Evolutionary conservation across 1,139 yeast genomes (phyloP).

Genomic region (Pichia sp.): DNA sequence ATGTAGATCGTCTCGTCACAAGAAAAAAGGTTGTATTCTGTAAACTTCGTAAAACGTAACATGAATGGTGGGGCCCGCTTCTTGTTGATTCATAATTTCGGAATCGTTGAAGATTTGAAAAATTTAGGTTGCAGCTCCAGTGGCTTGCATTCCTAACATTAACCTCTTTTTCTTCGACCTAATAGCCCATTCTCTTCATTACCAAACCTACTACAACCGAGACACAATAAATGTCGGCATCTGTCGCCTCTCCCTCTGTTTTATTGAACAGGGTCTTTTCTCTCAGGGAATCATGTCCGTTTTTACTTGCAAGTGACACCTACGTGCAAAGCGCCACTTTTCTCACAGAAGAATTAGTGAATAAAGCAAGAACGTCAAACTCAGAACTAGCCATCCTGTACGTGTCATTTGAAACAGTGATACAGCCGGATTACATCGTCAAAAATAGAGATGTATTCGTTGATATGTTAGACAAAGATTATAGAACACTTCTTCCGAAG

Average conservation of each 20-base stretch:
- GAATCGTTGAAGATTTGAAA: too few relatives aligned
- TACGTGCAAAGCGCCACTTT: slow-evolving; percentile 57
- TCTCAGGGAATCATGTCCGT: slow-evolving; percentile 67
- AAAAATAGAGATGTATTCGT: slow-evolving; percentile 32
- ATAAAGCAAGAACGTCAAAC: slow-evolving; percentile 29
- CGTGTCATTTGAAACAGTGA: slow-evolving; percentile 55
- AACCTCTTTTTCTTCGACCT: too few relatives aligned
- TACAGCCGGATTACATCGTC: slow-evolving; percentile 40
- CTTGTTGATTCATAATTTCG: too few relatives aligned
- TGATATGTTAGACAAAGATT: slow-evolving; percentile 33
- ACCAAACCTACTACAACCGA: too few relatives aligned
- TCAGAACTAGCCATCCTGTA: slow-evolving; percentile 31
- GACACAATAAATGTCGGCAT: slow-evolving; percentile 21
- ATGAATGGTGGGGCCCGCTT: too few relatives aligned
- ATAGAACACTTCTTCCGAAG: slow-evolving; percentile 9
- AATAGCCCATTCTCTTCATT: too few relatives aligned
- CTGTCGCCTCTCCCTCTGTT: slow-evolving; percentile 45
- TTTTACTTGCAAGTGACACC: slow-evolving; percentile 62
- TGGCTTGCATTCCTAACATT: too few relatives aligned
- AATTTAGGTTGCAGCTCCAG: too few relatives aligned
- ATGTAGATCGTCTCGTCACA: too few relatives aligned
- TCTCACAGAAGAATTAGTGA: slow-evolving; percentile 51
- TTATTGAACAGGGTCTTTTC: slow-evolving; percentile 55
- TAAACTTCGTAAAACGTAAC: too few relatives aligned
- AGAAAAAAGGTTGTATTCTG: too few relatives aligned